Evolutionary conservation across 2,329 filamentous ascomycete species (phyloP), one percentile per base, ranked within the genome.

Genomic region (Calonectria ilicicola): DNA sequence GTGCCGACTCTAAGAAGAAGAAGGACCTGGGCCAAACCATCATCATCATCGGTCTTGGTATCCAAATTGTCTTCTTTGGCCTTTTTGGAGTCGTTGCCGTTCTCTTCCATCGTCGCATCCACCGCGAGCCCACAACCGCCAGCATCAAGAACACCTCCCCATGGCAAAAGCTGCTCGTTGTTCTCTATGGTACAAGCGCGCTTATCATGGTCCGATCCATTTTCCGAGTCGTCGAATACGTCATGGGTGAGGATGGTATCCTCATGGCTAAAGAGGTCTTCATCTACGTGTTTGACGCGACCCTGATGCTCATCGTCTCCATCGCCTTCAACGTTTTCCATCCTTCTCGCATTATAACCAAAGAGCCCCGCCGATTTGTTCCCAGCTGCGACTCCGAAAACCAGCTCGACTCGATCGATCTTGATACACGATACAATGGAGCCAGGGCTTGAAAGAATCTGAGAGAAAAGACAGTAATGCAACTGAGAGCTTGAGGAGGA

Each of bases 11-110:
- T n/a, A 63, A 47, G 40, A 40, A 35, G 12, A 29, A 56, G 23
- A 27, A 66, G 15, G 47, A 74, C 15, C 75, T 78, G 1, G 87
- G 86, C 32, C 80, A 87, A 64, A 83, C 84, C 5, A 80, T 91
- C 47, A 86, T 91, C 19, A 80, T 91, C 15, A 85, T 76, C 2
- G 89, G 89, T 7, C 80, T 91, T 1, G 80, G 86, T 10, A 78
- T 91, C 3, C 90, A 91, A 74, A 83, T 91, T 15, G 49, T 88
- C n/a, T 85, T 88, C 68, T 90, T 91, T 68, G 82, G 83, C 3
- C 80, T 89, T 49, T 91, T 91, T 75, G 80, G 89, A n/a, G 62
- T 86, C 2, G 82, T 85, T 0, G 83, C 87, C 0, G 72, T 83
- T 1, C 72, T 86, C 0, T 89, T 89, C 77, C 85, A 90, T 68